phyloP scores from a whole-genome alignment of 2,329 filamentous ascomycete species.

The Coccinonectria pachysandricola region DNA sequence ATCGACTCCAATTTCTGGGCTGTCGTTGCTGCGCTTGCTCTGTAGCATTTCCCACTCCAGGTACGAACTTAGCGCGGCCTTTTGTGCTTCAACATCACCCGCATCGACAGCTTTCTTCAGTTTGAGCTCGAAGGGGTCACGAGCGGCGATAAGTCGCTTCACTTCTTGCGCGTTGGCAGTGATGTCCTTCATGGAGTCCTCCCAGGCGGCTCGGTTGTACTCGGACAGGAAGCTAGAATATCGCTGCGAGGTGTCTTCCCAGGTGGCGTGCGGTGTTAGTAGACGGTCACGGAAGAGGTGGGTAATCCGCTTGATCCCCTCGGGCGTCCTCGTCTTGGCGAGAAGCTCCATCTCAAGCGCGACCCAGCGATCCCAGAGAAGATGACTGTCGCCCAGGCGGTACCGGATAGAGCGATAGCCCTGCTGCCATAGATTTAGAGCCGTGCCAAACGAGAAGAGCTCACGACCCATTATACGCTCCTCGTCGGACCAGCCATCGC shows the following conservation, averaged over 20 bases:
- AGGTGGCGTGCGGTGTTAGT: constrained; percentile 60
- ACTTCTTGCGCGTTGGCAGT: constrained; percentile 53
- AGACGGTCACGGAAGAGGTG: constrained; percentile 62
- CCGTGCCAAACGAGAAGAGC: constrained; percentile 57
- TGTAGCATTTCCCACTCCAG: constrained; percentile 73
- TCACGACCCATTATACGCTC: constrained; percentile 60
- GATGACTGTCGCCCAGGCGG: constrained; percentile 65
- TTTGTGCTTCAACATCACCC: constrained; percentile 45
- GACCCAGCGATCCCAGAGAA: constrained; percentile 71
- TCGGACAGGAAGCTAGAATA: constrained; percentile 67
- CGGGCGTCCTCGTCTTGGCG: constrained; percentile 40
- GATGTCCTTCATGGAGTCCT: constrained; percentile 60
- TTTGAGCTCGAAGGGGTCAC: constrained; percentile 59
- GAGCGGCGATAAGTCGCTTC: constrained; percentile 50
- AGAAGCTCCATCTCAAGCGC: constrained; percentile 62
- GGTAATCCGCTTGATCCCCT: constrained; percentile 54
- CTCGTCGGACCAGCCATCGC: constrained; percentile 49
- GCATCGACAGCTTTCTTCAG: constrained; percentile 48
- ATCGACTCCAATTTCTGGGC: constrained; percentile 33
- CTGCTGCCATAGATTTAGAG: constrained; percentile 60
- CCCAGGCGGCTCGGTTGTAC: constrained; percentile 61
- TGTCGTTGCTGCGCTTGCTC: constrained; percentile 39
- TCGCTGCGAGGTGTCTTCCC: constrained; percentile 63
- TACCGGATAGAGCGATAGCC: constrained; percentile 63
- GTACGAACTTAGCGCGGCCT: constrained; percentile 52